These are phyloP conservation scores for Jimgerdemannia lactiflua DNA, from an alignment of 192 early-diverging fungal species.

Conservation along the genomic window DNA sequence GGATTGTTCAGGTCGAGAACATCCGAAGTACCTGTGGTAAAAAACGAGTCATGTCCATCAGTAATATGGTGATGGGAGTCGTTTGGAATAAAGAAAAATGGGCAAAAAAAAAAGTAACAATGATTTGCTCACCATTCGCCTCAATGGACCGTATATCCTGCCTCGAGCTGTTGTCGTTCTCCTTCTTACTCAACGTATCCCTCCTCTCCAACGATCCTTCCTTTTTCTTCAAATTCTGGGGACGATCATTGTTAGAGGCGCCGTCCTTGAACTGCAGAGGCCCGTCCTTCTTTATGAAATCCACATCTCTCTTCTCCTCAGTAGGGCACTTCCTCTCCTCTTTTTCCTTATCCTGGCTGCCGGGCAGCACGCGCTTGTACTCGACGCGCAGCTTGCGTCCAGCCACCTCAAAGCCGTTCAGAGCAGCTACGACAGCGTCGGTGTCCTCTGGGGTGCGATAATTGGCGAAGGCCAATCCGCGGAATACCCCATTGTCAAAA, in stretches of 20 bases:
- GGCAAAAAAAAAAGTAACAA: slow-evolving; percentile 18
- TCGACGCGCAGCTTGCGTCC: slow-evolving; percentile 78
- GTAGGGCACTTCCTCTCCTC: not conserved
- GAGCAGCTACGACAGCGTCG: slow-evolving; percentile 58
- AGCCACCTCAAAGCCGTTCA: slow-evolving; percentile 69
- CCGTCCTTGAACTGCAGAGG: slow-evolving; percentile 29
- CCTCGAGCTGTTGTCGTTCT: slow-evolving; percentile 25
- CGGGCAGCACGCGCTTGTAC: slow-evolving; percentile 73
- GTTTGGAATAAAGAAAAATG: too few relatives aligned
- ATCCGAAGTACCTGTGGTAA: slow-evolving; percentile 4
- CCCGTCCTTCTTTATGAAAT: slow-evolving; percentile 27
- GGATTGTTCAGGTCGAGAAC: slow-evolving; percentile 68
- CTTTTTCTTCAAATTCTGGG: not conserved
- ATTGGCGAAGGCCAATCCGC: slow-evolving; percentile 80
- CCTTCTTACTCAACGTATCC: slow-evolving; percentile 28
- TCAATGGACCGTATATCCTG: not conserved
- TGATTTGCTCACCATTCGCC: not conserved
- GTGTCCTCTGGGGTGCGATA: slow-evolving; percentile 77
- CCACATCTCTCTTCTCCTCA: slow-evolving; percentile 27
- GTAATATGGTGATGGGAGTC: too few relatives aligned
- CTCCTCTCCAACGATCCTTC: slow-evolving; percentile 15
- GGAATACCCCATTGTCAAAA: slow-evolving; percentile 77
- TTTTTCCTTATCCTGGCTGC: slow-evolving; percentile 31
- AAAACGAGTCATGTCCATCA: not conserved
- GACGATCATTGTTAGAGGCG: slow-evolving; percentile 26